Conservation (phyloP, 2,329 filamentous ascomycete genomes). For the Nemania diffusa region DNA sequence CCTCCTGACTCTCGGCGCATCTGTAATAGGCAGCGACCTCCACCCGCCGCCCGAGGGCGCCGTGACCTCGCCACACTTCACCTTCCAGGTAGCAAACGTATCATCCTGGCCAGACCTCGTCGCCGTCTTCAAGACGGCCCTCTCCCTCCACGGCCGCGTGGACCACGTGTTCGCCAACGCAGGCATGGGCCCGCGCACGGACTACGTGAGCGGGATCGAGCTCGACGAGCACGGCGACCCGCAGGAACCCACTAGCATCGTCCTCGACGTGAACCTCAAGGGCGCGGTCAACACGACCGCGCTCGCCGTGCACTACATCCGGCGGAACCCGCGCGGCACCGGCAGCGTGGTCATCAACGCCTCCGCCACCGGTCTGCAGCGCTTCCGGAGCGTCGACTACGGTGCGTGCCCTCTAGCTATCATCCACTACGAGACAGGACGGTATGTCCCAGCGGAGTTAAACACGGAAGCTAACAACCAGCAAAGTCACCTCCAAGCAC, state of each 20-base stretch:
- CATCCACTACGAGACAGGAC: no score
- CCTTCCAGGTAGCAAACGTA: conserved; percentile 60
- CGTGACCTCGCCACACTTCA: conserved; percentile 43
- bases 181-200: conserved; percentile 59
- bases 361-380: conserved; percentile 62
- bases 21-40: conserved; percentile 65
- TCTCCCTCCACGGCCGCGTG: conserved; percentile 75
- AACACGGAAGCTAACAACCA: conserved; percentile 3
- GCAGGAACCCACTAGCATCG: conserved; percentile 54
- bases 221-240: conserved; percentile 61
- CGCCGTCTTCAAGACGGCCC: conserved; percentile 62
- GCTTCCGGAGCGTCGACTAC: conserved; percentile 63
- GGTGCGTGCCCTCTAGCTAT: conserved; percentile 45
- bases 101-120: conserved; percentile 61
- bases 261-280: conserved; percentile 62
- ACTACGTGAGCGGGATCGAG: conserved; percentile 57
- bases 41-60: conserved; percentile 51
- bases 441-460: background rate
- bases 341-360: conserved; percentile 65
- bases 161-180: conserved; percentile 80
- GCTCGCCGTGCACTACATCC: conserved; percentile 62
- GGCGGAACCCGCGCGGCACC: conserved; percentile 56
- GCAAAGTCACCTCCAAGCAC: conserved; percentile 62
- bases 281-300: conserved; percentile 61
- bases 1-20: conserved; percentile 63